Percentiles rank a stretch among this genome's conserved stretches.
These are phyloP conservation scores for Cetradonia linearis DNA, from an alignment of 495 filamentous ascomycete species.

Conservation along the genomic window DNA sequence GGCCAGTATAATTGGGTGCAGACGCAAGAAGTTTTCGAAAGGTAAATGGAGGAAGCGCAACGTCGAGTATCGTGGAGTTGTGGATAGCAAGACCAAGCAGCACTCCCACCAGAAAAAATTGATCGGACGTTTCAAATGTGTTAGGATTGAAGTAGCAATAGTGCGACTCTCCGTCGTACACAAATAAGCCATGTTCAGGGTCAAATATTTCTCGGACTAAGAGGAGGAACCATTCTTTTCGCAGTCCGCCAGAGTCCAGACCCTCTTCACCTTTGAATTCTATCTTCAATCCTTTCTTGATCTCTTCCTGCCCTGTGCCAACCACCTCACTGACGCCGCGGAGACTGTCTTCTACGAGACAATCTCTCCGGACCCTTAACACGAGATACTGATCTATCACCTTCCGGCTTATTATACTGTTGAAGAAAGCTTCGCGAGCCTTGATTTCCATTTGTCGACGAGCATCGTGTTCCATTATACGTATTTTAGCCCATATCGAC, in stretches of 20 bases:
- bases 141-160: constrained; percentile 94
- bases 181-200: constrained; percentile 79
- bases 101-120: constrained; percentile 85
- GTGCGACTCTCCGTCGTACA: constrained; percentile 88
- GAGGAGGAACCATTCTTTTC: constrained; percentile 94
- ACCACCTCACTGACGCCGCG: constrained; percentile 80
- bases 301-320: constrained; percentile 71
- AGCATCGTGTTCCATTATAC: constrained; percentile 83
- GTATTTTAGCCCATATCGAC: constrained; percentile 88
- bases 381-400: constrained; percentile 71
- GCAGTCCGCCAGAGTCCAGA: constrained; percentile 79
- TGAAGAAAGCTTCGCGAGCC: constrained; percentile 85
- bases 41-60: constrained; percentile 83
- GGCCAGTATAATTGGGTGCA: constrained; percentile 45
- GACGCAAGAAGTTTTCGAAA: constrained; percentile 80
- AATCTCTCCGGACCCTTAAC: constrained; percentile 72
- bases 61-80: constrained; percentile 90
- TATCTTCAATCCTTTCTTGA: constrained; percentile 86
- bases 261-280: constrained; percentile 86
- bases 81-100: constrained; percentile 88
- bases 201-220: constrained; percentile 89
- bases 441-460: constrained; percentile 85
- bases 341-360: constrained; percentile 83
- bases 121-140: constrained; percentile 85
- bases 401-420: constrained; percentile 67